Conservation (phyloP, 805 yeast species). For the Suhomyces canberraensis region DNA sequence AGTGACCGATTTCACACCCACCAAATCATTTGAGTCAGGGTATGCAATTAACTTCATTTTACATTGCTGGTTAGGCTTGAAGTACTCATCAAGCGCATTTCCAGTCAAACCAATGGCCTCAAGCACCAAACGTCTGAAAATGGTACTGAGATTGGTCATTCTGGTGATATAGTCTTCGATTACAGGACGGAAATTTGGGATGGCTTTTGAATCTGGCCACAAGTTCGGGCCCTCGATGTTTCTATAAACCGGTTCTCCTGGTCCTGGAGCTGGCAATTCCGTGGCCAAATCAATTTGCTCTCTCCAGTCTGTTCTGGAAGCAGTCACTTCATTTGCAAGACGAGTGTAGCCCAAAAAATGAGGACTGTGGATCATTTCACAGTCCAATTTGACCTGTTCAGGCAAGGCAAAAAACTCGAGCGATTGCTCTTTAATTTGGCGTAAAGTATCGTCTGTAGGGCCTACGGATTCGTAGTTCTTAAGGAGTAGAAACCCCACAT, state of each 20-base stretch:
- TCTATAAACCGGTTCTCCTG: conserved; percentile 40
- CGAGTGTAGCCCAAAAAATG: conserved; percentile 59
- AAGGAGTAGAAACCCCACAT: conserved; percentile 54
- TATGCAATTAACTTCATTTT: conserved; percentile 56
- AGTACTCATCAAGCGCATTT: conserved; percentile 45
- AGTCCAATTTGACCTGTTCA: conserved; percentile 38
- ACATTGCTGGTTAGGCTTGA: conserved; percentile 49
- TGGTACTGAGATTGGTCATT: conserved; percentile 43
- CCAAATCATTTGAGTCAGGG: conserved; percentile 41
- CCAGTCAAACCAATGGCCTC: conserved; percentile 52
- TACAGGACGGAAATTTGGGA: conserved; percentile 43
- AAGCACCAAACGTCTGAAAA: conserved; percentile 46
- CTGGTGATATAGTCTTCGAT: conserved; percentile 42
- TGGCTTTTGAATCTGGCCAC: conserved; percentile 44
- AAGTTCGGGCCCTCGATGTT: conserved; percentile 57
- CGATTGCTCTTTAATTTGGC: conserved; percentile 36
- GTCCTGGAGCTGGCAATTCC: conserved; percentile 41
- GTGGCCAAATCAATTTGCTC: conserved; percentile 64
- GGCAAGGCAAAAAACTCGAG: conserved; percentile 46
- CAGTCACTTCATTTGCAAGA: conserved; percentile 58
- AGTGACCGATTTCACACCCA: conserved; percentile 19
- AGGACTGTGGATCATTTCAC: conserved; percentile 54
- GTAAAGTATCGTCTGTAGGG: conserved; percentile 38
- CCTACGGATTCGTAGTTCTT: conserved; percentile 28
- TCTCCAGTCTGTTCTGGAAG: conserved; percentile 51